Conservation (phyloP, 2,329 filamentous ascomycete species). For the Colletotrichum falcatum region DNA sequence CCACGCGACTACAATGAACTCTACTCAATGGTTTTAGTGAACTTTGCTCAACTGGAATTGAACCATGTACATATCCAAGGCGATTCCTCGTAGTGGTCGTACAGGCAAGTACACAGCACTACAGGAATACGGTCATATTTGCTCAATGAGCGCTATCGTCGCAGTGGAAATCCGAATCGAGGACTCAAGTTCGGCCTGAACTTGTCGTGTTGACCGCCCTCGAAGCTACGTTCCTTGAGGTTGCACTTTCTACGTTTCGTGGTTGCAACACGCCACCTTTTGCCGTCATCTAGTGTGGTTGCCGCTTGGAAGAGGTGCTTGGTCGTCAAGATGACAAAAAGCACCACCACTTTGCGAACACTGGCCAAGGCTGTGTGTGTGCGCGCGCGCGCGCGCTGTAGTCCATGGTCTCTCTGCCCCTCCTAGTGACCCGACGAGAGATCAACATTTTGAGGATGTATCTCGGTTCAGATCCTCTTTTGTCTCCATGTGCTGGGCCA, state of each 20-base stretch:
- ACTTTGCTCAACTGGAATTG: no score
- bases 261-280: not conserved
- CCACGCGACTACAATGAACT: conserved; percentile 20
- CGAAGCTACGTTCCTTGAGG: not conserved
- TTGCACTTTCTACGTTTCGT: not conserved
- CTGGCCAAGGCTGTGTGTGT: conserved; percentile 6
- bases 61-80: not conserved
- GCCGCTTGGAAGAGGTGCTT: conserved; percentile 1
- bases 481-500: conserved; percentile 12
- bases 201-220: not conserved
- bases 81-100: not conserved
- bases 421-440: not conserved
- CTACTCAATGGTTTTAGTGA: not conserved
- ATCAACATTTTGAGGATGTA: not conserved
- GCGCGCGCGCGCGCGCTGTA: not conserved
- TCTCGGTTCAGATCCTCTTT: not conserved
- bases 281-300: not conserved
- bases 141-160: not conserved
- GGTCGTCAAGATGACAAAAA: conserved; percentile 9
- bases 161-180: not conserved
- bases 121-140: not conserved
- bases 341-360: conserved; percentile 11
- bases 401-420: not conserved
- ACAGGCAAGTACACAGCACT: not conserved
- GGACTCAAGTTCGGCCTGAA: not conserved